Percentiles rank a stretch among this genome's conserved stretches.
Conservation (phyloP, 176 grass and related monocot species). For the Zea luxurians region DNA sequence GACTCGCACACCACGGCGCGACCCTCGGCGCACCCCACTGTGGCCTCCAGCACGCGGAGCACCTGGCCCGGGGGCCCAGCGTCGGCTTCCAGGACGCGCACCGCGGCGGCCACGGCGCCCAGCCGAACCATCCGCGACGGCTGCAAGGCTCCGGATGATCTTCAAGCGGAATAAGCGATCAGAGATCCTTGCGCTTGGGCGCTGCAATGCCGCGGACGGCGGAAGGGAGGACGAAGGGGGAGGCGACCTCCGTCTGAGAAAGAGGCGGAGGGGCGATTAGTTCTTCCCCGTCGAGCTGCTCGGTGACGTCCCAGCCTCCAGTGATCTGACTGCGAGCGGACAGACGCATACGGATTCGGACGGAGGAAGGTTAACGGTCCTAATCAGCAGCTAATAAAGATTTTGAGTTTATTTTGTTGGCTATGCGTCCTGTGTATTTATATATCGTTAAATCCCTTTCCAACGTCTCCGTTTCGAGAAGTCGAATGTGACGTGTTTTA, state of each 20-base stretch:
- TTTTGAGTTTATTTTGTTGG: no score
- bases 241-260: slow-evolving; percentile 40
- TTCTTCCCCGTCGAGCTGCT: slow-evolving; percentile 89
- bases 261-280: slow-evolving; percentile 62
- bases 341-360: no score
- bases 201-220: slow-evolving; percentile 74
- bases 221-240: slow-evolving; percentile 41
- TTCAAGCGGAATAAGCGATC: slow-evolving; percentile 82
- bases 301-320: slow-evolving; percentile 57
- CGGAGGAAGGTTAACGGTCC: no score
- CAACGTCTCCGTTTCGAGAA: no score
- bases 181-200: slow-evolving; percentile 67
- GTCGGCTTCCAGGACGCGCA: slow-evolving; percentile 42
- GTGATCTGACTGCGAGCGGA: no score
- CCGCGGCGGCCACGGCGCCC: slow-evolving; percentile 40
- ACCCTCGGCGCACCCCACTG: slow-evolving; percentile 56
- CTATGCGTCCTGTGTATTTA: no score
- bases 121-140: slow-evolving; percentile 47
- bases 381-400: no score
- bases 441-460: no score
- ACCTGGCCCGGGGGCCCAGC: slow-evolving; percentile 17
- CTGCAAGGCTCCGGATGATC: slow-evolving; percentile 75
- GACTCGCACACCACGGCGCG: slow-evolving; percentile 63
- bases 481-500: no score
- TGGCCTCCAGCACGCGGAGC: slow-evolving; percentile 53